Conservation (phyloP, 1,139 yeast genomes). For the Saccharomyces pastorianus region DNA sequence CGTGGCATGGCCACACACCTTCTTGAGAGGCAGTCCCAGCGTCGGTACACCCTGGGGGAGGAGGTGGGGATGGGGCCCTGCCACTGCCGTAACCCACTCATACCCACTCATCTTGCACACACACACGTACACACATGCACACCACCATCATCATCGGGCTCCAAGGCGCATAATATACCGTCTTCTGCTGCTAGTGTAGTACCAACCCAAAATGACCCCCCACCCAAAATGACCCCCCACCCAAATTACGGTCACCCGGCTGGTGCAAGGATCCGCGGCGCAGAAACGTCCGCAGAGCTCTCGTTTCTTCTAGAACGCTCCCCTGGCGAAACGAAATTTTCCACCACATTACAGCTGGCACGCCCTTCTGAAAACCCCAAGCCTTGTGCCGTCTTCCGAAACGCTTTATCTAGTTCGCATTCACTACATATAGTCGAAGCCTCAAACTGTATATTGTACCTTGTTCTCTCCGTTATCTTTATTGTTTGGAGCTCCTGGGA, state of each 20-base stretch:
- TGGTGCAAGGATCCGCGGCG: not conserved
- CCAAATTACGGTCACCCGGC: not conserved
- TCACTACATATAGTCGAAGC: not conserved
- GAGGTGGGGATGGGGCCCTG: too few species aligned
- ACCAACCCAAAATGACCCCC: not conserved
- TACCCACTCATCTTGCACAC: not conserved
- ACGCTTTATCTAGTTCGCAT: not conserved
- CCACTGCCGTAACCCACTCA: too few species aligned
- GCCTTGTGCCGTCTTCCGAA: not conserved
- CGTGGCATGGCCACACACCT: too few species aligned
- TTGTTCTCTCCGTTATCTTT: not conserved
- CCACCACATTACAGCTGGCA: not conserved
- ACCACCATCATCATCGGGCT: not conserved
- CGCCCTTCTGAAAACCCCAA: not conserved
- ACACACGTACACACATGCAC: not conserved
- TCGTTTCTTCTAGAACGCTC: constrained; percentile 1
- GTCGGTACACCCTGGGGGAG: too few species aligned
- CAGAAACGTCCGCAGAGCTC: not conserved
- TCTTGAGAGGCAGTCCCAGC: too few species aligned
- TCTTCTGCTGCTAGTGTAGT: not conserved
- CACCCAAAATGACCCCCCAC: not conserved
- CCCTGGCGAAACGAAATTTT: not conserved
- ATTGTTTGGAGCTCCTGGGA: not conserved
- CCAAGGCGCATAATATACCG: not conserved
- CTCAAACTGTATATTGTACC: not conserved